Base-by-base conservation (phyloP, 768 basidiomycete genomes). In the Sutorius australiensis region DNA sequence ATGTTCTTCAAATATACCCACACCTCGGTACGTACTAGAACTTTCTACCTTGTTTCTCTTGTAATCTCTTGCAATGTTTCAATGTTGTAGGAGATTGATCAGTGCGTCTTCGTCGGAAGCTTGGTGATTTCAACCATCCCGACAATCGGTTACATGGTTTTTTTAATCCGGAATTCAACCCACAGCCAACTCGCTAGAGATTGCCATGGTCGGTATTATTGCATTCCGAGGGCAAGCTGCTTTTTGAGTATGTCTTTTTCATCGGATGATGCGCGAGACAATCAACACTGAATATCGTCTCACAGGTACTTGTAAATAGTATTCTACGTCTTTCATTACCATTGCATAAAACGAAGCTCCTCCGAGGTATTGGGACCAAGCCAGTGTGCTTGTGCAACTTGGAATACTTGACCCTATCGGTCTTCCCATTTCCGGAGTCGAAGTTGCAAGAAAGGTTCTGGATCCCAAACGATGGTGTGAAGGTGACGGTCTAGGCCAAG, bases 361-460 rank as follows among this genome's bases (percentile, higher is more conserved):
- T 47, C 41, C 30, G 57, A 76, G 75, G 42, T 76, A 77, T 51
- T 77, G 77, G 77, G 77, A 78, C 47, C 77, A 79, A 60, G 77
- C 77, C n/a, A 75, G 73, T 10, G 44, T 70, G 13, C 67, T 79
- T 19, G 72, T 73, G 14, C 78, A 78, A 58, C 69, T 76, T 30
- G 74, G 72, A 16, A 63, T 73, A n/a, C 57, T 76, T 17, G 61
- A 71, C 31, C 57, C 67, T 6, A 54, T 54, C 7, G 33, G 42
- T 21, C 65, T 75, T 36, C 72, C 75, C 5, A 62, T 75, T 12
- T 70, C 75, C 3, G 72, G 77, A n/a, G 53, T 69, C n/a, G 75
- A 77, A 49, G 55, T 67, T 11, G 63, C 73, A 10, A 67, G 57
- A 53, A 79, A 77, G 48, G 72, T 76, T 27, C 30, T 76, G 38